Evolutionary conservation across 208 protist species (phyloP), one percentile per base, ranked within the genome.

Genomic region (Trypanosomatidae sp.): DNA sequence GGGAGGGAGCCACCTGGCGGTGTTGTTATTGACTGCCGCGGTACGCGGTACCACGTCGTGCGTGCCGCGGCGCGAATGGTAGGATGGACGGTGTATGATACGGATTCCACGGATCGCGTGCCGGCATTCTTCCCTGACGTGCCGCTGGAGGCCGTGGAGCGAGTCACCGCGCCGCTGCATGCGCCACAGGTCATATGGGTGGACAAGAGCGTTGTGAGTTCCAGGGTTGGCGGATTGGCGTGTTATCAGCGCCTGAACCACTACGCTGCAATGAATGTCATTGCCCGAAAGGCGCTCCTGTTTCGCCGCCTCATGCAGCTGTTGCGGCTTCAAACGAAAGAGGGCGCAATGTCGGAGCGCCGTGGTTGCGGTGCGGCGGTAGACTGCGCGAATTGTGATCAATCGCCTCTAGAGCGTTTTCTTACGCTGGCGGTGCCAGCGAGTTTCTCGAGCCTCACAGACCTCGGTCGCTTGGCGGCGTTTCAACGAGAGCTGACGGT

Each of bases 181-280:
- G 87, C 82, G 17, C 90, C 83, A 36, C 90, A 98, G 71, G 77
- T 98, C 13, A 62, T 95, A 36, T 99, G 95, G 95, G 71, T 86
- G 0, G 97, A 99, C 69, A 88, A 84, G 43, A 97, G 88, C 73
- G 88, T 98, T 12, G 15, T 84, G 22, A 17, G 73, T 10, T 60
- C 85, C 3, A 79, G 91, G 39, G 88, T 98, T 2, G 81, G 85
- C 13, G 73, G 50, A 12, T 67, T 98, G 64, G 72, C 68, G 28
- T 82, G 74, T 44, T 86, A 81, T 52, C 95, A 98, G 77, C 82
- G 91, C 1, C 85, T 99, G 22, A 99, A 99, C 80, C 97, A 99
- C 83, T 98, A 97, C 69, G 81, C 92, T 2, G 84, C 81, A 1
- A 99, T 99, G 91, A 56, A 90, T 52, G 79, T 87, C 36, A 88